These are phyloP conservation scores for Melampsora occidentalis DNA, from an alignment of 1,284 basidiomycete species.

Conservation along the genomic window DNA sequence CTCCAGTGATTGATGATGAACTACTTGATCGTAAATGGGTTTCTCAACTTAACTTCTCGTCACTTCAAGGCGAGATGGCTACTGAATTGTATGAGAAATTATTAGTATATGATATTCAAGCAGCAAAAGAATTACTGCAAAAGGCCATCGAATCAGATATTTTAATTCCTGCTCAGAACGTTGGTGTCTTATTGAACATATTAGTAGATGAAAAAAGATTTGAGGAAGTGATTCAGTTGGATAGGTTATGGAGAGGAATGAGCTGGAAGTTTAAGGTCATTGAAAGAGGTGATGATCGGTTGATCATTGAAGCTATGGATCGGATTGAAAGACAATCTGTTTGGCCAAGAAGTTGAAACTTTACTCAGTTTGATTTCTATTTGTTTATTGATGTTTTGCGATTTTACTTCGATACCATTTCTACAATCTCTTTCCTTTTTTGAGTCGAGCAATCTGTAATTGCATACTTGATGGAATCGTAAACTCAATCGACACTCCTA, in stretches of 20 bases:
- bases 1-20: slow-evolving; percentile 1
- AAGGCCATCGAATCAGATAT: slow-evolving; percentile 2
- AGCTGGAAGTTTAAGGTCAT: slow-evolving; percentile 18
- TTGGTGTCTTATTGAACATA: not conserved
- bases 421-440: no score
- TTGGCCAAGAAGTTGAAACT: no score
- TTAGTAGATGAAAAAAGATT: slow-evolving; percentile 22
- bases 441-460: no score
- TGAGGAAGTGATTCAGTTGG: slow-evolving; percentile 3
- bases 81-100: not conserved
- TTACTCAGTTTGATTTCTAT: no score
- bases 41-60: not conserved
- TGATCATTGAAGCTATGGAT: slow-evolving; percentile 30
- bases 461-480: no score
- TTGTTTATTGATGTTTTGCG: no score
- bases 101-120: slow-evolving; percentile 1
- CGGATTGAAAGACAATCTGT: not conserved
- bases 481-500: no score
- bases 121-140: not conserved
- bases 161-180: not conserved
- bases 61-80: not conserved
- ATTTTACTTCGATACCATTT: no score
- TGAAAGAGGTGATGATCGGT: slow-evolving; percentile 16
- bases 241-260: slow-evolving; percentile 34
- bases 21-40: not conserved